Conservation (phyloP, 2,329 filamentous ascomycete genomes). For the Juglanconis juglandina region DNA sequence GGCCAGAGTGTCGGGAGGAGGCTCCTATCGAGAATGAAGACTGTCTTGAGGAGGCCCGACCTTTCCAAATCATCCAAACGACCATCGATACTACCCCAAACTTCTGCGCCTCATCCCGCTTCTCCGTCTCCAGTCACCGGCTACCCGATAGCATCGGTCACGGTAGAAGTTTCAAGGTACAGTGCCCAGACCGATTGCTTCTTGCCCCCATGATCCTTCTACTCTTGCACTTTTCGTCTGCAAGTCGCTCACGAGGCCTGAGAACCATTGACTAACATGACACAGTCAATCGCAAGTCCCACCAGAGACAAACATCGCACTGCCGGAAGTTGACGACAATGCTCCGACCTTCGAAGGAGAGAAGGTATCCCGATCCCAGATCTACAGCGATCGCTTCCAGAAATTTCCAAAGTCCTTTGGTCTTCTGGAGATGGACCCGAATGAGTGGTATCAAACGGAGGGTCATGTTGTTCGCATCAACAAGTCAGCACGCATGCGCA, state of each 20-base stretch:
- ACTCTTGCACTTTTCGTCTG: neutral
- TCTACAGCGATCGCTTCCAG: slow-evolving; percentile 55
- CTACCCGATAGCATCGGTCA: neutral
- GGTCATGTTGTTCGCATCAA: slow-evolving; percentile 63
- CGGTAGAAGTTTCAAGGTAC: slow-evolving; percentile 7
- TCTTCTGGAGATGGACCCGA: slow-evolving; percentile 48
- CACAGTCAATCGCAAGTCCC: slow-evolving; percentile 1
- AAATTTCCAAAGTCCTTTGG: slow-evolving; percentile 54
- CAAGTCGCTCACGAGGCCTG: neutral
- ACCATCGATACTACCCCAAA: slow-evolving; percentile 20
- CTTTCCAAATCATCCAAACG: slow-evolving; percentile 27
- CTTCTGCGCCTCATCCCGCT: neutral
- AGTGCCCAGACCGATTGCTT: neutral
- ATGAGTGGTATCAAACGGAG: slow-evolving; percentile 49
- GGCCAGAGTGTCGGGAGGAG: slow-evolving; percentile 45
- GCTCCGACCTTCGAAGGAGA: slow-evolving; percentile 22
- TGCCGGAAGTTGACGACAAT: slow-evolving; percentile 18
- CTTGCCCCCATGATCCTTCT: neutral
- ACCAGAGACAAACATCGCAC: slow-evolving; percentile 18
- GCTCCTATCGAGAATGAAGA: slow-evolving; percentile 47
- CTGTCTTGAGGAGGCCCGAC: slow-evolving; percentile 45
- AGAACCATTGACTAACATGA: neutral
- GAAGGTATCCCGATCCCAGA: slow-evolving; percentile 44
- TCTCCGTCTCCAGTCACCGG: neutral
- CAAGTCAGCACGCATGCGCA: slow-evolving; percentile 73